Conservation (phyloP, 345 rosid genomes). For the Streptanthus diversifolius region DNA sequence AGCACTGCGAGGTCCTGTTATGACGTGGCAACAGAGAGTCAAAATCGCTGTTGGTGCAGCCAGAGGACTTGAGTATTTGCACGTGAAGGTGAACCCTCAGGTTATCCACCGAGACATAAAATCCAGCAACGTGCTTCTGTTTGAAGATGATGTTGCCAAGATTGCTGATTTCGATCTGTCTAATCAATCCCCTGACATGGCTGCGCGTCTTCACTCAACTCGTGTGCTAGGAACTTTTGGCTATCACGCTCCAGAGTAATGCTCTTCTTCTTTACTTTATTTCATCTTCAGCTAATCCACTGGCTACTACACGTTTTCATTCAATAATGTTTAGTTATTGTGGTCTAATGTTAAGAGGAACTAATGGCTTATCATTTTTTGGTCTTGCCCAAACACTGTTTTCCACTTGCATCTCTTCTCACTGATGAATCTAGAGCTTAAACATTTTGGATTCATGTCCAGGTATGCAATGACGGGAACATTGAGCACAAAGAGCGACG, state of each 20-base stretch:
- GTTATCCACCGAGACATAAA: constrained; percentile 83
- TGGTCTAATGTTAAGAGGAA: background rate
- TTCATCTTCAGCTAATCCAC: background rate
- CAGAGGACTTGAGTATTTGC: constrained; percentile 90
- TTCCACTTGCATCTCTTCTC: background rate
- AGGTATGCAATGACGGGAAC: constrained; percentile 87
- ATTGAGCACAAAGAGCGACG: constrained; percentile 72
- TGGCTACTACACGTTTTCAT: background rate
- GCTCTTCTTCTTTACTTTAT: background rate
- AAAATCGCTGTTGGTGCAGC: constrained; percentile 93
- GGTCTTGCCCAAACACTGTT: background rate
- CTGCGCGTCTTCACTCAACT: constrained; percentile 91
- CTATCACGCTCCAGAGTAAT: constrained; percentile 98
- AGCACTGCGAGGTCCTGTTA: constrained; percentile 72
- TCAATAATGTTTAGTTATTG: background rate
- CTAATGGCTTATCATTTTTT: background rate
- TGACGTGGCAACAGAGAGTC: constrained; percentile 89
- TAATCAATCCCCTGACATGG: constrained; percentile 86
- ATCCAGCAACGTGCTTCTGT: constrained; percentile 82
- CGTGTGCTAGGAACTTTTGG: constrained; percentile 96
- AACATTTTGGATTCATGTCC: constrained; percentile 6
- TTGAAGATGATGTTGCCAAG: constrained; percentile 80
- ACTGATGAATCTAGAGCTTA: background rate
- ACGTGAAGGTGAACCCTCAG: constrained; percentile 73
- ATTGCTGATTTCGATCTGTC: constrained; percentile 93